phyloP scores from a whole-genome alignment of 2,329 filamentous ascomycete genomes.

The Epichloe festucae region DNA sequence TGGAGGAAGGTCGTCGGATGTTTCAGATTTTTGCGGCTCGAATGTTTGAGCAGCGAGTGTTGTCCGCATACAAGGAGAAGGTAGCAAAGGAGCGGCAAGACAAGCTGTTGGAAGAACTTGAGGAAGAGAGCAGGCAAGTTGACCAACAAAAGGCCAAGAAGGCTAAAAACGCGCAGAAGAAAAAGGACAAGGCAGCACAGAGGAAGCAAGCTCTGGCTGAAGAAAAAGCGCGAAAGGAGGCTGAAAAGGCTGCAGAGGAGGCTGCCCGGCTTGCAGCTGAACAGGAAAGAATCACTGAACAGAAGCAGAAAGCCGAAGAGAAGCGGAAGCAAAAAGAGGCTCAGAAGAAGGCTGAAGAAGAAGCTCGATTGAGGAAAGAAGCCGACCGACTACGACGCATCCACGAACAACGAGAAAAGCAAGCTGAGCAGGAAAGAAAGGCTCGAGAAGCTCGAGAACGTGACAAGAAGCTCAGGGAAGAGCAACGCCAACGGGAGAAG shows the following conservation, averaged over 20 bases:
- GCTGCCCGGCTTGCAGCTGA: constrained; percentile 63
- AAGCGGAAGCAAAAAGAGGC: constrained; percentile 84
- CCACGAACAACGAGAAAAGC: constrained; percentile 74
- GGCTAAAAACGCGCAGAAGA: constrained; percentile 85
- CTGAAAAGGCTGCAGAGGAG: constrained; percentile 81
- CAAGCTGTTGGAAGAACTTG: constrained; percentile 80
- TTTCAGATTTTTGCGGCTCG: constrained; percentile 98
- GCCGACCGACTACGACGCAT: constrained; percentile 67
- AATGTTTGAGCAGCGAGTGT: constrained; percentile 96
- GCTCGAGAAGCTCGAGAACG: constrained; percentile 45
- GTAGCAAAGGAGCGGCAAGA: constrained; percentile 85
- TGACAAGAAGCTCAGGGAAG: constrained; percentile 77
- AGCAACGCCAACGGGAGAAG: constrained; percentile 67
- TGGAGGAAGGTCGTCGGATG: constrained; percentile 97
- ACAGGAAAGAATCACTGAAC: constrained; percentile 67
- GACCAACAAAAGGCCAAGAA: constrained; percentile 82
- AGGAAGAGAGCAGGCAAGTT: constrained; percentile 67
- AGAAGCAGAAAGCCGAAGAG: constrained; percentile 72
- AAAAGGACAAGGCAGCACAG: constrained; percentile 82
- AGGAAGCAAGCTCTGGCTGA: constrained; percentile 86
- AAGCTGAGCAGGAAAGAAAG: constrained; percentile 77
- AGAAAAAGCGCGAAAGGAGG: constrained; percentile 76
- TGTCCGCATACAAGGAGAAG: constrained; percentile 96
- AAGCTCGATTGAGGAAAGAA: constrained; percentile 74
- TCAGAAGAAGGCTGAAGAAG: constrained; percentile 80